Evolutionary conservation across 768 basidiomycete genomes (phyloP).

Genomic region (Termitomyces sp.): DNA sequence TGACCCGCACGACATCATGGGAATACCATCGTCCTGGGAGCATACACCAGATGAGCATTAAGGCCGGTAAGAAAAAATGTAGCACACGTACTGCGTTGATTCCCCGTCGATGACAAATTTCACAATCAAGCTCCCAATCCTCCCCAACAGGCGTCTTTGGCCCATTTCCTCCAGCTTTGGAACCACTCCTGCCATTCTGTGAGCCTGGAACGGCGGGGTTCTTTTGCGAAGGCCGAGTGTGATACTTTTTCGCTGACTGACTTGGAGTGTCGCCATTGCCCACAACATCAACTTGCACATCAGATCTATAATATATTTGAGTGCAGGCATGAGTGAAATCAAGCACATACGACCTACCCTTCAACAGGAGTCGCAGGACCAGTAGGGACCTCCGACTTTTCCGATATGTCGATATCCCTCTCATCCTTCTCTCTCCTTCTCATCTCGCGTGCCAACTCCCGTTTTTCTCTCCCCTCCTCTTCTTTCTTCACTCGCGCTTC

Average conservation of each 20-base stretch:
- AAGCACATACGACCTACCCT: constrained; percentile 2
- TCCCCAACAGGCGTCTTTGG: constrained; percentile 51
- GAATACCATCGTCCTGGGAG: constrained; percentile 67
- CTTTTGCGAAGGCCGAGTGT: constrained; percentile 7
- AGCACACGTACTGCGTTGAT: constrained; percentile 57
- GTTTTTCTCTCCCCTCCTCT: constrained; percentile 43
- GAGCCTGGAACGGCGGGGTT: not conserved
- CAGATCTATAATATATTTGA: not conserved
- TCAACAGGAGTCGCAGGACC: constrained; percentile 6
- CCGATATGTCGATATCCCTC: constrained; percentile 30
- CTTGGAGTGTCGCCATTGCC: not conserved
- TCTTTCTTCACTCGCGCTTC: constrained; percentile 54
- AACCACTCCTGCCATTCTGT: not conserved
- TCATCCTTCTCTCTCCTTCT: constrained; percentile 45
- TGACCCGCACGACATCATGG: constrained; percentile 75
- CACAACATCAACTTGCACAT: constrained; percentile 4
- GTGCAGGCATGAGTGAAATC: not conserved
- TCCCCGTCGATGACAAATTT: constrained; percentile 71
- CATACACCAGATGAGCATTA: constrained; percentile 6
- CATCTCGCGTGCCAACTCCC: constrained; percentile 58
- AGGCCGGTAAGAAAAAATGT: not conserved
- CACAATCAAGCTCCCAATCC: constrained; percentile 86
- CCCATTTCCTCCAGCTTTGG: constrained; percentile 19
- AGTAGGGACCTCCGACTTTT: constrained; percentile 18
- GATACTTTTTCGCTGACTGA: not conserved